A percentile compares a stretch with the other conserved stretches of the same genome.
phyloP scores from a whole-genome alignment of 176 grass and related monocot species.

The Puccinellia tenuiflora region DNA sequence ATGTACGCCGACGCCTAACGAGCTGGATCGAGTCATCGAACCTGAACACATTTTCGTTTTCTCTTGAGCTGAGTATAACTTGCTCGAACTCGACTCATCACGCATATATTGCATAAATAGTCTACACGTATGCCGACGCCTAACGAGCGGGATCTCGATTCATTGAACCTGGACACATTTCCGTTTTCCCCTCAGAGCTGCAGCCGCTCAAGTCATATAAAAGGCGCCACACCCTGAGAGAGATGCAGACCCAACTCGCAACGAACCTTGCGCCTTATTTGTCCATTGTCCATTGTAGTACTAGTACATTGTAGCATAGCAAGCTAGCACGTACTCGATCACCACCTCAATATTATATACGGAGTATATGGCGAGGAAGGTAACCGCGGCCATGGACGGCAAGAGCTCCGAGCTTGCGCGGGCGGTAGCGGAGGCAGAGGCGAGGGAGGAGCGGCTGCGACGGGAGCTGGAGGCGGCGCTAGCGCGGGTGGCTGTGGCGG shows the following conservation, averaged over 20 bases:
- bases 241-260: neutral
- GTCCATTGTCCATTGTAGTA: no score
- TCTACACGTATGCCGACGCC: neutral
- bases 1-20: neutral
- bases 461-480: conserved; percentile 62
- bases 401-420: conserved; percentile 59
- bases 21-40: conserved; percentile 22
- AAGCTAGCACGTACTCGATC: no score
- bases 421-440: conserved; percentile 39
- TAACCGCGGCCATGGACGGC: neutral
- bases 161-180: conserved; percentile 42
- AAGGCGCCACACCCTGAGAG: neutral
- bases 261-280: no score
- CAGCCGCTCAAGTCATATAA: conserved; percentile 10
- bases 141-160: neutral
- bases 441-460: conserved; percentile 47
- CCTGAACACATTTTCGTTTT: conserved; percentile 19
- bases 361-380: neutral
- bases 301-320: no score
- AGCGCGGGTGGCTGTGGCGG: conserved; percentile 34
- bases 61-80: neutral
- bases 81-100: no score
- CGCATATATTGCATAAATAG: no score
- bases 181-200: neutral
- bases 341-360: no score